phyloP scores from a whole-genome alignment of 306 rosid species.

The Rosa rugosa region DNA sequence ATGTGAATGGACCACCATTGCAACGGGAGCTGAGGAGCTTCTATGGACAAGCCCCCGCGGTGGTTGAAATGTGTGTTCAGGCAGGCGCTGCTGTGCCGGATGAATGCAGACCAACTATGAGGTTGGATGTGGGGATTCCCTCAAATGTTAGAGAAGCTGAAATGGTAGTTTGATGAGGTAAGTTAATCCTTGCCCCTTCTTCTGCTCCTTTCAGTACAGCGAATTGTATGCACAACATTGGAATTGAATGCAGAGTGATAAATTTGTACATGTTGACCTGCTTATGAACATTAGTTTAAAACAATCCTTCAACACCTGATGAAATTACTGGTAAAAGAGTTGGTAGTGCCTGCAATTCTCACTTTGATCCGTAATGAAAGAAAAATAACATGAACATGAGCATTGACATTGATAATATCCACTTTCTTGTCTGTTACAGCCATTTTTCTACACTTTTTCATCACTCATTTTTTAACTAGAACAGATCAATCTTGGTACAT shows the following conservation, averaged over 20 bases:
- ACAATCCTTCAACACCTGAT: background rate
- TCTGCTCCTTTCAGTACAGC: background rate
- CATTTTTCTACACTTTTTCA: background rate
- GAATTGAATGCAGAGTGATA: background rate
- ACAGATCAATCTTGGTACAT: background rate
- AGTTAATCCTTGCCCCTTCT: background rate
- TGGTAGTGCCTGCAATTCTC: background rate
- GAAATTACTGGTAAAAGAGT: background rate
- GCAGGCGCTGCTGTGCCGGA: conserved; percentile 88
- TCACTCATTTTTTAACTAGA: background rate
- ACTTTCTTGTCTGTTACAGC: background rate
- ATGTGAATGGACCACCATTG: conserved; percentile 68
- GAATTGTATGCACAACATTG: background rate
- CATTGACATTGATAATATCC: background rate
- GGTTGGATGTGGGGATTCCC: conserved; percentile 94
- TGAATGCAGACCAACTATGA: conserved; percentile 78
- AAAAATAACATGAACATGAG: background rate
- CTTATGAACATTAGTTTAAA: background rate
- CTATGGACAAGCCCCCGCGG: conserved; percentile 86
- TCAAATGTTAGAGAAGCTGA: conserved; percentile 68
- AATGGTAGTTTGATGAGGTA: conserved; percentile 74
- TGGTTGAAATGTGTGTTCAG: conserved; percentile 90
- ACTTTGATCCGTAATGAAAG: background rate
- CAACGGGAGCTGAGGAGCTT: conserved; percentile 71
- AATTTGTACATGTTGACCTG: background rate